Evolutionary conservation across 192 early-diverging fungal species (phyloP).

Genomic region (Umbelopsis isabellina): DNA sequence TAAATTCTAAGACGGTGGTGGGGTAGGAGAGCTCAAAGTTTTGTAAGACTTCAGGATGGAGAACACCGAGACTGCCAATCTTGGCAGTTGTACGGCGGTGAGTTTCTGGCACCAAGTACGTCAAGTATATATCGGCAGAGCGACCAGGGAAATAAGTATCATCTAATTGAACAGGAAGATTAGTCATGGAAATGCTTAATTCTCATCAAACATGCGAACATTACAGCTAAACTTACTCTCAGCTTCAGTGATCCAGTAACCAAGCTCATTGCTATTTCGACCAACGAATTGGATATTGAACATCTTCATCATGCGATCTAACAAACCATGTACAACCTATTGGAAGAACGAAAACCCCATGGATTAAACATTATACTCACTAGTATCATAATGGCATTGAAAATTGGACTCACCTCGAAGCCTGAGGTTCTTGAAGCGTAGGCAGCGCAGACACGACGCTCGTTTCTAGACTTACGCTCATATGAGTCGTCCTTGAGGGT

Average conservation of each 20-base stretch:
- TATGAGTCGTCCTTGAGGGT: constrained; percentile 83
- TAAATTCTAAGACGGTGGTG: constrained; percentile 89
- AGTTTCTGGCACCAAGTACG: constrained; percentile 45
- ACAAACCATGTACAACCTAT: constrained; percentile 86
- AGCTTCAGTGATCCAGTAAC: constrained; percentile 82
- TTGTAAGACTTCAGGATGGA: constrained; percentile 88
- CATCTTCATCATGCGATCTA: constrained; percentile 89
- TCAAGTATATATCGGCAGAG: constrained; percentile 83
- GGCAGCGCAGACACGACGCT: constrained; percentile 84
- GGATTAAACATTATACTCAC: neutral
- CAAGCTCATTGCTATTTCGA: constrained; percentile 52
- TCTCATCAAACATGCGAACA: neutral
- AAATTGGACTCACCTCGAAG: constrained; percentile 62
- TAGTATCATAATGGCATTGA: too few species aligned
- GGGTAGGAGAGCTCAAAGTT: constrained; percentile 88
- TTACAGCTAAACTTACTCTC: constrained; percentile 52
- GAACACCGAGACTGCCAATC: constrained; percentile 88
- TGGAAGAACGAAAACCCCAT: constrained; percentile 30
- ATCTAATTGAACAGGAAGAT: constrained; percentile 41
- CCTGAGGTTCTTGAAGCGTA: constrained; percentile 85
- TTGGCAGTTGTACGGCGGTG: constrained; percentile 39
- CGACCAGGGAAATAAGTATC: constrained; percentile 92
- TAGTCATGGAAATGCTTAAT: neutral
- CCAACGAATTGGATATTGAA: constrained; percentile 60
- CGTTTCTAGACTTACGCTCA: constrained; percentile 85